Base-by-base conservation (phyloP, 768 basidiomycete genomes). In the Mycena rosella region DNA sequence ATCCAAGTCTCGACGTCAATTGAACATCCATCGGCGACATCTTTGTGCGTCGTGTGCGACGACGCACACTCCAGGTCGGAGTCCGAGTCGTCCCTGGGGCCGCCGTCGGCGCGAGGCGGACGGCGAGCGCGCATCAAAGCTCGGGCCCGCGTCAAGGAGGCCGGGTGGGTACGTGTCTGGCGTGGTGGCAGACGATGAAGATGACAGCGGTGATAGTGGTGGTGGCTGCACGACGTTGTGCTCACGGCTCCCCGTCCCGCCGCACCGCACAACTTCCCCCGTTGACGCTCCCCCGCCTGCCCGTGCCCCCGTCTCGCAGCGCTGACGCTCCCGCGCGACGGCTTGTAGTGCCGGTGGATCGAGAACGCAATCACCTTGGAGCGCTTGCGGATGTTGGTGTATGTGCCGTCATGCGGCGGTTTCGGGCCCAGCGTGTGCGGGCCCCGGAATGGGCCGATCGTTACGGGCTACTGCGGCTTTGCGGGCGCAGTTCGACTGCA, bases 361-460 rank as follows among this genome's bases (percentile, higher is more conserved):
- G 93, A 94, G 78, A 94, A 94, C 0, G 92, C 94, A 30, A 87
- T 79, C 5, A 91, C 91, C 60, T 91, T 88, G 1, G 94, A 93
- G 75, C 95, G 94, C 71, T 92, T 93, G 78, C 95, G 94, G 34
- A 95, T 88, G 60, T 91, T 89, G 34, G 87, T 84, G 26, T 83
- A 81, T 0, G 93, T 92, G 1, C 91, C 90, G 36, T 83, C 84
- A 32, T 77, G 79, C 8, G 76, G 78, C 71, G 51, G 74, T 72
- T 42, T 76, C 11, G 64, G 63, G 18, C 64, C 79, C 34, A 76
- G 77, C n/a, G 80, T 77, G 66, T 80, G 85, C 0, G 84, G 84
- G 68, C 86, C 88, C 27, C 83, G 80, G 60, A 88, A 81, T 63
- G 88, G 88, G 10, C 83, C 83, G 47, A 92, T 81, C 56, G 88